phyloP scores from a whole-genome alignment of 495 filamentous ascomycete genomes.

The Lepraria neglecta region DNA sequence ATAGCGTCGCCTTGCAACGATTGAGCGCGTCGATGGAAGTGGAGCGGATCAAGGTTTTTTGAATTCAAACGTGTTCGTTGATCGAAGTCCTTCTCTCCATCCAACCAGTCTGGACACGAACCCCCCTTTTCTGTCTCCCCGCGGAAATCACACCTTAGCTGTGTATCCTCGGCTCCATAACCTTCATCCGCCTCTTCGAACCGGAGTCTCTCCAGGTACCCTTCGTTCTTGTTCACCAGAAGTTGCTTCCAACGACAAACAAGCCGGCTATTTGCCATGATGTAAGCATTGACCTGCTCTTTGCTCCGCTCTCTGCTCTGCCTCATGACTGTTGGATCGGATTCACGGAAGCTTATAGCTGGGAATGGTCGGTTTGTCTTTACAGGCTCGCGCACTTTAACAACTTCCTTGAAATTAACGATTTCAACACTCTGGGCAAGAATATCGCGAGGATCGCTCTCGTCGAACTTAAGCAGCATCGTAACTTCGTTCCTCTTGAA shows the following conservation, averaged over 20 bases:
- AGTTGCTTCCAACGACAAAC: slow-evolving; percentile 19
- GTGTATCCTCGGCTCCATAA: slow-evolving; percentile 18
- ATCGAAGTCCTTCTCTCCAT: slow-evolving; percentile 16
- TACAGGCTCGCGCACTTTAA: slow-evolving; percentile 18
- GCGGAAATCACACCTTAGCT: slow-evolving; percentile 27
- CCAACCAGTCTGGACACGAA: slow-evolving; percentile 11
- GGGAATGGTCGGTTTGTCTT: slow-evolving; percentile 15
- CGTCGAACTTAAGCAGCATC: not conserved
- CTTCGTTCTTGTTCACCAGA: not conserved
- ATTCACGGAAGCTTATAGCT: not conserved
- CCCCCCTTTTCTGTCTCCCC: slow-evolving; percentile 30
- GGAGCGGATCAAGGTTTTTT: not conserved
- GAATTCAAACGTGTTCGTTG: not conserved
- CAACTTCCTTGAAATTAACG: slow-evolving; percentile 5
- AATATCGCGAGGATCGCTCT: not conserved
- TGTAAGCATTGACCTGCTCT: not conserved
- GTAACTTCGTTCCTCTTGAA: slow-evolving; percentile 17
- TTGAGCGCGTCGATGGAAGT: not conserved
- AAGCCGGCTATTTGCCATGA: slow-evolving; percentile 2
- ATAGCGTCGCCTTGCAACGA: not conserved
- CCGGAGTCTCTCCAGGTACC: not conserved
- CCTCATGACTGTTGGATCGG: not conserved
- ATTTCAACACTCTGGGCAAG: slow-evolving; percentile 6
- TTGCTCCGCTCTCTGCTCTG: not conserved
- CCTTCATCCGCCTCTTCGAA: slow-evolving; percentile 21